Evolutionary conservation across 1,139 yeast genomes (phyloP), one percentile per base, ranked within the genome.

Genomic region (Candida anutae): DNA sequence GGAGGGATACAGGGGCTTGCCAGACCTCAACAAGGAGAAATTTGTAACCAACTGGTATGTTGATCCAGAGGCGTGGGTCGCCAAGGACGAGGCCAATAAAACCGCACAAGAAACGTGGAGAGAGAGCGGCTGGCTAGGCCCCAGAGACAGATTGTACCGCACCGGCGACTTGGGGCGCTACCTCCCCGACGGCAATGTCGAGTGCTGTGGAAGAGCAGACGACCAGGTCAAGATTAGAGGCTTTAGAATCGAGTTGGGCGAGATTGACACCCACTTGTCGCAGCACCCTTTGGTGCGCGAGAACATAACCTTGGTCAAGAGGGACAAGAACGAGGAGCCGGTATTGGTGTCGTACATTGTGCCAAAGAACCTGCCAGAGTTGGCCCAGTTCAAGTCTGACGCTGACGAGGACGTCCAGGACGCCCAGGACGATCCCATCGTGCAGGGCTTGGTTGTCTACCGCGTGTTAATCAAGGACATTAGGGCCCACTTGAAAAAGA

Each of bases 211-310:
- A 33, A 77, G 99, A 55, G 98, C 98, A 17, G 99, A 93, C 59
- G 97, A 90, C 53, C 99, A 93, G 58, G 96, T 93, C 37, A 93
- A 93, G 58, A 90, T 93, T 39, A 77, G 98, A 61, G 99, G 99
- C 2, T 93, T 93, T 72, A 77, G 99, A 62, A 93, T 93, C 40
- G 98, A 93, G 58, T 67, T 93, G 32, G 98, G 99, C 39, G 99
- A 93, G 58, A 93, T 93, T 47, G 97, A 93, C 53, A 93, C 98
- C 13, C 95, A 90, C 49, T 73, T 93, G 39, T 85, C 96, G 10
- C 95, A 85, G 53, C 95, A 87, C 60, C 81, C 90, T 3, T 62
- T 77, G 39, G 94, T 90, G 29, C 77, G 97, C 54, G 96, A 90
- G 55, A 90, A 90, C 48, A 67, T 85, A 28, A 90, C 97, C 1